Base-by-base conservation (phyloP, 805 yeast genomes). In the Blastobotrys americana region DNA sequence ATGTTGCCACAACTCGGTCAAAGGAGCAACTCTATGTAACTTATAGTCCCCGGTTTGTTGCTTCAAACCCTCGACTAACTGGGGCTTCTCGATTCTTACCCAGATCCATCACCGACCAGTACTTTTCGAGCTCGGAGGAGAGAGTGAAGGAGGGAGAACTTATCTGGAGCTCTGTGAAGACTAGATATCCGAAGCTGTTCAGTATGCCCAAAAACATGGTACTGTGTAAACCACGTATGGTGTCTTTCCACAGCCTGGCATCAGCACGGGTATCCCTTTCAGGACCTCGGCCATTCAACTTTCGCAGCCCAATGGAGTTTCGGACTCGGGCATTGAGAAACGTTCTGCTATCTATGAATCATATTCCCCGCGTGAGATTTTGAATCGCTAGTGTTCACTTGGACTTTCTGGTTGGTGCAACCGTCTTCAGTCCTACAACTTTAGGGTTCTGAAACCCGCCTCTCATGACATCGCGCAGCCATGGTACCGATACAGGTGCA, bases 1-100 rank as follows among this genome's bases (percentile, higher is more conserved):
- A 58, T 27, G 65, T 60, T 2, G 63, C 55, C 1, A 45, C 55
- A 5, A 52, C 63, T 4, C 44, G 65, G 10, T 63, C 65, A 6
- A 47, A 45, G 21, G 33, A 44, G n/a, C 34, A 23, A 27, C 45
- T 54, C 25, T 31, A 39, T 23, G 18, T 27, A 16, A 16, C 36
- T 2, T 28, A 31, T 18, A 10, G 23, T 2, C 37, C 36, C 9
- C 35, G 25, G 17, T 6, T 23, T 13, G 27, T 5, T 5, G 17
- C 21, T 4, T 8, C 10, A 8, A 25, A 25, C 10, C 31, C 8
- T 8, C 10, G 8, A 8, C 31, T 13, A 8, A 25, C 31, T 13
- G 31, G 8, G 8, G 10, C 10, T 8, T 8, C 10, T 25, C 31
- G 31, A 13, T 25, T 25, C 31, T 25, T 25, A 13, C 8, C 31